Conservation (phyloP, 768 basidiomycete species). For the Hemileccinum impolitum region DNA sequence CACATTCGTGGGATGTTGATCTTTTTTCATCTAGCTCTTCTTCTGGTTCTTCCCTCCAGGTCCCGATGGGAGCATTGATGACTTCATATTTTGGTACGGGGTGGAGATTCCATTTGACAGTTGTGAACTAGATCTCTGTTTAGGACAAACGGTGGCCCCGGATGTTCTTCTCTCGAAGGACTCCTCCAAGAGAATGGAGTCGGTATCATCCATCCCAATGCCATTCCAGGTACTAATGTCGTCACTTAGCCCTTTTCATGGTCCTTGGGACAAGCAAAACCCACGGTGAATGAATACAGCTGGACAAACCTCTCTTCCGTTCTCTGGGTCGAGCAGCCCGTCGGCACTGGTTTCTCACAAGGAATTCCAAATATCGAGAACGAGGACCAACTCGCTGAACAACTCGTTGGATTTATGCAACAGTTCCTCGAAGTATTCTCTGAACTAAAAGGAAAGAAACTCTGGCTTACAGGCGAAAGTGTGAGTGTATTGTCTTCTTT, state of each 20-base stretch:
- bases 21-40: slow-evolving; percentile 52
- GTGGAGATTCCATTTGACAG: background rate
- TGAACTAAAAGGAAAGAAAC: slow-evolving; percentile 71
- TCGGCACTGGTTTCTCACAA: slow-evolving; percentile 76
- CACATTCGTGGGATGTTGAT: no score
- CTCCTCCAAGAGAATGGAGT: slow-evolving; percentile 74
- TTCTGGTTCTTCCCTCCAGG: slow-evolving; percentile 87
- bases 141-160: slow-evolving; percentile 81
- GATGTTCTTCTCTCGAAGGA: slow-evolving; percentile 72
- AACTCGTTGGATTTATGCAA: slow-evolving; percentile 56
- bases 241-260: slow-evolving; percentile 58
- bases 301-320: slow-evolving; percentile 80
- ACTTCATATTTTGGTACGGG: slow-evolving; percentile 69
- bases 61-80: slow-evolving; percentile 65
- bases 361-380: slow-evolving; percentile 61
- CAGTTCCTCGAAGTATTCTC: slow-evolving; percentile 75
- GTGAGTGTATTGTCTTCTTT: slow-evolving; percentile 39
- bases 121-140: background rate
- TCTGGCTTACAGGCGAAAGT: slow-evolving; percentile 72
- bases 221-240: slow-evolving; percentile 18
- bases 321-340: slow-evolving; percentile 75
- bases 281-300: slow-evolving; percentile 62
- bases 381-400: slow-evolving; percentile 55
- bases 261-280: slow-evolving; percentile 58
- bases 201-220: slow-evolving; percentile 19